Conservation (phyloP, 805 yeast genomes). For the Kurtzmaniella cleridarum region DNA sequence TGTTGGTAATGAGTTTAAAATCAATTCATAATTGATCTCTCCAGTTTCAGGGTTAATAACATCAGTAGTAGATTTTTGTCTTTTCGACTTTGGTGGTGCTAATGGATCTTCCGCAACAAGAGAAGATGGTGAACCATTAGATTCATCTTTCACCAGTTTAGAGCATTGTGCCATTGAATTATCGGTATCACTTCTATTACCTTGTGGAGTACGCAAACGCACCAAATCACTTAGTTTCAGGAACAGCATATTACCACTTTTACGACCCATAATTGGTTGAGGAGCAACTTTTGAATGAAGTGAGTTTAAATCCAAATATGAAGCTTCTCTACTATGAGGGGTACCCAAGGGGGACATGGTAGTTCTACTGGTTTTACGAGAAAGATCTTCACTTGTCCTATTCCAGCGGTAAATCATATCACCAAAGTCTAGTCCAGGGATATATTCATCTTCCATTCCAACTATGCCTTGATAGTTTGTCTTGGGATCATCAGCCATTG, state of each 20-base stretch:
- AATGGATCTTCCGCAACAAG: conserved; percentile 6
- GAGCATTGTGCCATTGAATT: not conserved
- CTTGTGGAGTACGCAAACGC: conserved; percentile 13
- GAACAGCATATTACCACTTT: conserved; percentile 4
- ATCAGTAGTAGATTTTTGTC: conserved; percentile 14
- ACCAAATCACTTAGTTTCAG: conserved; percentile 19
- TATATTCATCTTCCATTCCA: conserved; percentile 72
- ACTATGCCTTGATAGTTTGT: conserved; percentile 12
- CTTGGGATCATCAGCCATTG: conserved; percentile 7
- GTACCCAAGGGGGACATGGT: conserved; percentile 18
- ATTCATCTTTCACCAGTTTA: conserved; percentile 4
- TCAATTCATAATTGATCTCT: conserved; percentile 33
- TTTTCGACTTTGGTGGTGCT: conserved; percentile 17
- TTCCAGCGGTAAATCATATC: conserved; percentile 47
- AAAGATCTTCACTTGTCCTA: conserved; percentile 12
- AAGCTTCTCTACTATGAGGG: conserved; percentile 27
- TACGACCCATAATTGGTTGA: conserved; percentile 26
- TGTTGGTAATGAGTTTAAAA: conserved; percentile 43
- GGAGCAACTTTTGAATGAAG: conserved; percentile 42
- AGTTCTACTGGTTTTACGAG: conserved; percentile 1
- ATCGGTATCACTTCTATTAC: not conserved
- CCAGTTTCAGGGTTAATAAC: conserved; percentile 16
- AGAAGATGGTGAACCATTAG: conserved; percentile 5
- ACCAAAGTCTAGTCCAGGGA: conserved; percentile 63
- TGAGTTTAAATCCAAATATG: conserved; percentile 35